Conservation (phyloP, 2,329 filamentous ascomycete species). For the Verticillium nonalfalfae region DNA sequence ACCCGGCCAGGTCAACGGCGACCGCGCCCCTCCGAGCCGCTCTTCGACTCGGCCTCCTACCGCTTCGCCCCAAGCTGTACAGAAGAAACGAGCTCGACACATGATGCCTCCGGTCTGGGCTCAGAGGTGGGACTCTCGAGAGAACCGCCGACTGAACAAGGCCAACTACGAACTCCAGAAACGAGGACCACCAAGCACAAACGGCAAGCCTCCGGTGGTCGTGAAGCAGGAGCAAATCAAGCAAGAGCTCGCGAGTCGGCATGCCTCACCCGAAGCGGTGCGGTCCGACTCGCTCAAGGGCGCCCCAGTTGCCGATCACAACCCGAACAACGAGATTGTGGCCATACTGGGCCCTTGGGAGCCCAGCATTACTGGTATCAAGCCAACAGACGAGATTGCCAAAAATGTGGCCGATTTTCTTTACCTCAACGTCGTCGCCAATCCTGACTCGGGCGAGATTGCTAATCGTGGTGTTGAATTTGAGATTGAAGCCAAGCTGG, state of each 20-base stretch:
- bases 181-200: constrained; percentile 24
- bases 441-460: constrained; percentile 59
- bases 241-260: constrained; percentile 30
- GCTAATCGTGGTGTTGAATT: constrained; percentile 63
- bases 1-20: constrained; percentile 43
- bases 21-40: constrained; percentile 13
- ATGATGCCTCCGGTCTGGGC: constrained; percentile 42
- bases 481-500: constrained; percentile 93
- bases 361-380: constrained; percentile 60
- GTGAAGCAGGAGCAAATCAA: constrained; percentile 17
- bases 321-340: constrained; percentile 14
- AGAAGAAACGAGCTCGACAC: constrained; percentile 32
- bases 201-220: constrained; percentile 24
- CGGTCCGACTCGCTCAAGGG: constrained; percentile 18
- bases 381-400: constrained; percentile 69
- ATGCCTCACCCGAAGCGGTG: constrained; percentile 39
- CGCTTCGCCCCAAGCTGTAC: constrained; percentile 17
- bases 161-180: constrained; percentile 41
- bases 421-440: constrained; percentile 62
- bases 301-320: constrained; percentile 12
- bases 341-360: constrained; percentile 54
- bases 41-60: constrained; percentile 7
- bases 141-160: constrained; percentile 28
- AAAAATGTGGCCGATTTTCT: constrained; percentile 76
- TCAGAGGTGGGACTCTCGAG: constrained; percentile 27